phyloP scores from a whole-genome alignment of 2,329 filamentous ascomycete species.

The Didymella arachidicola region DNA sequence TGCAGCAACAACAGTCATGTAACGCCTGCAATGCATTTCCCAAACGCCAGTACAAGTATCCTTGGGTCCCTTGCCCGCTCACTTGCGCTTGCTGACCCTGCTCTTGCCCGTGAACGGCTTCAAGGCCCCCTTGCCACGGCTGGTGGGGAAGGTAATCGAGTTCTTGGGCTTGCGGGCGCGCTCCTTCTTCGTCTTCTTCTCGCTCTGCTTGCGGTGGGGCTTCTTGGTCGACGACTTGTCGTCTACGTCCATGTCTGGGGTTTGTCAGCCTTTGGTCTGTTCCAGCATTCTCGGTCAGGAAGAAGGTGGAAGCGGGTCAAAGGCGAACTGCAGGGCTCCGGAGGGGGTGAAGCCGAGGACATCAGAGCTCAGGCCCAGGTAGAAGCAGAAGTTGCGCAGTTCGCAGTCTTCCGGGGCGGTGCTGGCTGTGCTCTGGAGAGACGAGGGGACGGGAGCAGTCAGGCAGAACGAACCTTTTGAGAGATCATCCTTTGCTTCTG shows the following conservation, averaged over 20 bases:
- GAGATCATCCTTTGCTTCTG: conserved; percentile 34
- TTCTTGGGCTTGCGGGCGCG: conserved; percentile 50
- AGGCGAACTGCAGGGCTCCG: background rate
- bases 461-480: conserved; percentile 44
- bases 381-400: conserved; percentile 47
- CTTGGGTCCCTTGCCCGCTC: background rate
- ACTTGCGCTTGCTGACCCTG: conserved; percentile 41
- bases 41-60: conserved; percentile 30
- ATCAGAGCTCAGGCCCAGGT: conserved; percentile 51
- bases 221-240: conserved; percentile 40
- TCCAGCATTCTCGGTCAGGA: conserved; percentile 10
- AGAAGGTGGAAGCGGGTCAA: conserved; percentile 34
- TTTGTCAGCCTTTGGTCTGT: background rate
- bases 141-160: conserved; percentile 49
- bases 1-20: conserved; percentile 15
- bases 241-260: conserved; percentile 53
- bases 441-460: conserved; percentile 38
- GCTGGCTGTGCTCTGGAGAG: conserved; percentile 28
- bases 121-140: conserved; percentile 45
- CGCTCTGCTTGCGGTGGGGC: conserved; percentile 28
- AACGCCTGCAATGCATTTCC: conserved; percentile 19
- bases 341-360: conserved; percentile 49
- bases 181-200: conserved; percentile 48
- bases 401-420: conserved; percentile 25
- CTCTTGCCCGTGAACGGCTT: conserved; percentile 44